phyloP scores from a whole-genome alignment of 345 rosid species.

The Boechera stricta region DNA sequence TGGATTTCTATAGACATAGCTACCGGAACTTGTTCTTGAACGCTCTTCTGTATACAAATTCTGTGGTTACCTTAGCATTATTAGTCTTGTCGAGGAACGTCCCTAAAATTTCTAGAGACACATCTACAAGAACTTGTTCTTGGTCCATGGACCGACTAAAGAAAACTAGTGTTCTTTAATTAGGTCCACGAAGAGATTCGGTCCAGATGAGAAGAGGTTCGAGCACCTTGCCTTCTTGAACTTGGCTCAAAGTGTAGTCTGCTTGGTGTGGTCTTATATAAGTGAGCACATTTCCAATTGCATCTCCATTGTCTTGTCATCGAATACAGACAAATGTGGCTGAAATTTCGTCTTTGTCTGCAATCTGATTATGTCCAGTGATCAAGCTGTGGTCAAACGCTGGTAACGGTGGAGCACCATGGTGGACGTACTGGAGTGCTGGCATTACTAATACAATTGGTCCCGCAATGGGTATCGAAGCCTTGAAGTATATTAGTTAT shows the following conservation, averaged over 20 bases:
- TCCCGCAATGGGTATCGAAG: constrained; percentile 98
- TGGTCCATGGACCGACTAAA: neutral
- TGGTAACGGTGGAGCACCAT: constrained; percentile 76
- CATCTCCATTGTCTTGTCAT: neutral
- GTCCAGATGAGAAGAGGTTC: constrained; percentile 59
- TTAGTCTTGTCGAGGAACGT: neutral
- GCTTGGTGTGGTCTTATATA: constrained; percentile 88
- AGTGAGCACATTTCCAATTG: constrained; percentile 54
- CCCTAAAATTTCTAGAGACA: neutral
- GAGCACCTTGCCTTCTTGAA: constrained; percentile 91
- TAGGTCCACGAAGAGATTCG: constrained; percentile 62
- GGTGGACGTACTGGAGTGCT: constrained; percentile 98
- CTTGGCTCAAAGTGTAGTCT: constrained; percentile 88
- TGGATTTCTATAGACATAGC: neutral
- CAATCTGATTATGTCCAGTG: constrained; percentile 53
- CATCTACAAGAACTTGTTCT: neutral
- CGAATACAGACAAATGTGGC: neutral
- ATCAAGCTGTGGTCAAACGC: constrained; percentile 83
- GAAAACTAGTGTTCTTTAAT: neutral
- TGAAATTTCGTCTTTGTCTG: constrained; percentile 1
- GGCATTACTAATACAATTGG: constrained; percentile 98
- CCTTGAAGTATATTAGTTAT: constrained; percentile 93
- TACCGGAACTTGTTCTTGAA: neutral
- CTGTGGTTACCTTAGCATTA: neutral
- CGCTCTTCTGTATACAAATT: neutral